phyloP scores from a whole-genome alignment of 2,329 filamentous ascomycete species.

The Ophiobolus disseminans region DNA sequence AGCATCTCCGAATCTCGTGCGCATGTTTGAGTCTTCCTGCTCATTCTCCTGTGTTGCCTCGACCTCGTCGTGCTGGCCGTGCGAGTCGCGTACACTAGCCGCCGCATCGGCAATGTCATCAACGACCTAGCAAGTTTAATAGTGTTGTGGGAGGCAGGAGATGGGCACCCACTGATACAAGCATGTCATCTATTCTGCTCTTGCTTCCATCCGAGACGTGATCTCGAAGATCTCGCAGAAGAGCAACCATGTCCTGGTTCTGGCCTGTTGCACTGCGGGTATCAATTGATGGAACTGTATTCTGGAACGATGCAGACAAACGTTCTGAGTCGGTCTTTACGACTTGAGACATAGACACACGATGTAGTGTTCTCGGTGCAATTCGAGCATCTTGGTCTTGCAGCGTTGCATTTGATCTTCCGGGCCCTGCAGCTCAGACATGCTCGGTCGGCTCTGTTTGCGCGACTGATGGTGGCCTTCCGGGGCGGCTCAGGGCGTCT shows the following conservation, averaged over 20 bases:
- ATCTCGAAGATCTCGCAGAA: slow-evolving; percentile 30
- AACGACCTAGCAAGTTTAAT: too few species aligned
- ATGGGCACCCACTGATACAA: slow-evolving; percentile 18
- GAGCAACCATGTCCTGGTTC: slow-evolving; percentile 36
- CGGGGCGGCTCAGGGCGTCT: slow-evolving; percentile 24
- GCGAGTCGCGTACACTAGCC: slow-evolving; percentile 14
- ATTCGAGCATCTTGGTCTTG: slow-evolving; percentile 41
- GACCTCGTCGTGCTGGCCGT: slow-evolving; percentile 11
- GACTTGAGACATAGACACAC: slow-evolving; percentile 45
- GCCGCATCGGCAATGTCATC: slow-evolving; percentile 31
- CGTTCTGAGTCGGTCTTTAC: slow-evolving; percentile 46
- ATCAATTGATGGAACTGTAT: slow-evolving; percentile 9
- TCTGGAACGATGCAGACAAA: slow-evolving; percentile 19
- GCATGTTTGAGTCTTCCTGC: slow-evolving; percentile 25
- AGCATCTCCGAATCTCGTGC: slow-evolving; percentile 34
- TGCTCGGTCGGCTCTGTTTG: slow-evolving; percentile 34
- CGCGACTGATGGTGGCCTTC: slow-evolving; percentile 16
- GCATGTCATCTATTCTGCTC: slow-evolving; percentile 29
- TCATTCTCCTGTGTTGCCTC: slow-evolving; percentile 5
- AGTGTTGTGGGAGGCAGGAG: too few species aligned
- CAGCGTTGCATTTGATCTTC: slow-evolving; percentile 50
- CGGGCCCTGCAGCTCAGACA: slow-evolving; percentile 45
- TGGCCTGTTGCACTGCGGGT: slow-evolving; percentile 31
- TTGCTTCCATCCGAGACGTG: slow-evolving; percentile 15
- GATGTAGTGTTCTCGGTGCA: slow-evolving; percentile 34